Percentiles rank a stretch among this genome's conserved stretches.
phyloP scores from a whole-genome alignment of 2,329 filamentous ascomycete genomes.

The Xylariaceae sp. region DNA sequence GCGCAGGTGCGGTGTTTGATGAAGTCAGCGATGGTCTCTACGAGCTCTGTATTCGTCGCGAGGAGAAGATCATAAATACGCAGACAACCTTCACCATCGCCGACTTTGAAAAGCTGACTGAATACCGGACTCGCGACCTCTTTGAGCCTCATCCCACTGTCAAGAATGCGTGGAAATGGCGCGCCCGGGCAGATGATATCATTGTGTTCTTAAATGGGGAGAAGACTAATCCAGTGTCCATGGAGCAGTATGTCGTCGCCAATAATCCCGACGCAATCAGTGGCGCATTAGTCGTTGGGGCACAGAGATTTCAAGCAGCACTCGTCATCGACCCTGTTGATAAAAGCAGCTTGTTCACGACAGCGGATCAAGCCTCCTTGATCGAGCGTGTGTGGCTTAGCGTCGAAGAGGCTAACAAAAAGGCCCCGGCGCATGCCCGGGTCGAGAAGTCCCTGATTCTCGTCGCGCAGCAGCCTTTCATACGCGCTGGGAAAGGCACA shows the following conservation, averaged over 20 bases:
- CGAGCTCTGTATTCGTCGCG: slow-evolving; percentile 23
- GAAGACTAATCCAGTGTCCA: slow-evolving; percentile 28
- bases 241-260: slow-evolving; percentile 25
- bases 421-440: slow-evolving; percentile 20
- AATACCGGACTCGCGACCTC: slow-evolving; percentile 25
- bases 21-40: slow-evolving; percentile 16
- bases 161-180: slow-evolving; percentile 26
- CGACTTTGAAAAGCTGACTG: slow-evolving; percentile 15
- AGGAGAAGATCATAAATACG: slow-evolving; percentile 10
- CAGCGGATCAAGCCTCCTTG: slow-evolving; percentile 18
- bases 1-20: slow-evolving; percentile 25
- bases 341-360: slow-evolving; percentile 2
- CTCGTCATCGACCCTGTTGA: slow-evolving; percentile 21
- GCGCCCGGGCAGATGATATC: slow-evolving; percentile 29
- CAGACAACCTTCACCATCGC: slow-evolving; percentile 14
- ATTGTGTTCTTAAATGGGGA: slow-evolving; percentile 31
- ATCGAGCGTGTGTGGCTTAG: slow-evolving; percentile 25
- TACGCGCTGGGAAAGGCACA: slow-evolving; percentile 24
- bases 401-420: slow-evolving; percentile 20
- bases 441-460: slow-evolving; percentile 23
- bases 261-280: slow-evolving; percentile 12
- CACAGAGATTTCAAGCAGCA: slow-evolving; percentile 22
- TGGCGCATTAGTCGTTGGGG: slow-evolving; percentile 20
- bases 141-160: slow-evolving; percentile 23
- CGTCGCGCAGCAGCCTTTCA: slow-evolving; percentile 11